Percentiles rank a stretch among this genome's conserved stretches.
phyloP scores from a whole-genome alignment of 108 stramenopile genomes.

The Seminavis robusta region DNA sequence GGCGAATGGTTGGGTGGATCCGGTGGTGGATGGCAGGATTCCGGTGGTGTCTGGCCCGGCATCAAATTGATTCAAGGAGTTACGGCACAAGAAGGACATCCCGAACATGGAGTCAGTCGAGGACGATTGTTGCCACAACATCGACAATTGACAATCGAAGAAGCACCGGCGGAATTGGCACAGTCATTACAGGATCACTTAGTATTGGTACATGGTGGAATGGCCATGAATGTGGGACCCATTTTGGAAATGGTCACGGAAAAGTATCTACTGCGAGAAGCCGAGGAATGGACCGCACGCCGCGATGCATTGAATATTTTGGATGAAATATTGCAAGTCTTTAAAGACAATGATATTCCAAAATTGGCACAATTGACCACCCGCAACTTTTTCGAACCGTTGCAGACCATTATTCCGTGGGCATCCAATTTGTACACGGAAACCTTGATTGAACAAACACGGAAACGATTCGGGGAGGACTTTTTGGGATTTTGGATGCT shows the following conservation, averaged over 20 bases:
- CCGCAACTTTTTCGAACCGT: constrained; percentile 50
- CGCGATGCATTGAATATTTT: constrained; percentile 45
- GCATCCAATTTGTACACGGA: constrained; percentile 59
- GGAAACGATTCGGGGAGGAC: constrained; percentile 33
- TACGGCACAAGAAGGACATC: constrained; percentile 27
- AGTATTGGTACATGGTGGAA: constrained; percentile 57
- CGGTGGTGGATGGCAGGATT: constrained; percentile 63
- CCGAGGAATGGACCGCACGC: constrained; percentile 49
- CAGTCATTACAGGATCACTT: constrained; percentile 34
- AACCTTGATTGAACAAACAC: constrained; percentile 42
- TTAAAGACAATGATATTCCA: constrained; percentile 32
- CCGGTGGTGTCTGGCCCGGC: constrained; percentile 60
- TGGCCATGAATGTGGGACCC: constrained; percentile 59
- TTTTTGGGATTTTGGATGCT: constrained; percentile 64
- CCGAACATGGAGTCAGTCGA: constrained; percentile 51
- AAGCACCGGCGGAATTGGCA: constrained; percentile 36
- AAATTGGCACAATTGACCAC: constrained; percentile 45
- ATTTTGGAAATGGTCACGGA: constrained; percentile 66
- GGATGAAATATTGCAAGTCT: constrained; percentile 46
- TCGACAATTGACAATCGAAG: constrained; percentile 34
- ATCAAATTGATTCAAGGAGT: constrained; percentile 58
- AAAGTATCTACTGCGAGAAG: constrained; percentile 51
- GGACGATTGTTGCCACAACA: constrained; percentile 52
- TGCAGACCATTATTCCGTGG: constrained; percentile 49
- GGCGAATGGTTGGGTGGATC: constrained; percentile 69